Evolutionary conservation across 306 rosid species (phyloP).

Genomic region (Castanea sativa): DNA sequence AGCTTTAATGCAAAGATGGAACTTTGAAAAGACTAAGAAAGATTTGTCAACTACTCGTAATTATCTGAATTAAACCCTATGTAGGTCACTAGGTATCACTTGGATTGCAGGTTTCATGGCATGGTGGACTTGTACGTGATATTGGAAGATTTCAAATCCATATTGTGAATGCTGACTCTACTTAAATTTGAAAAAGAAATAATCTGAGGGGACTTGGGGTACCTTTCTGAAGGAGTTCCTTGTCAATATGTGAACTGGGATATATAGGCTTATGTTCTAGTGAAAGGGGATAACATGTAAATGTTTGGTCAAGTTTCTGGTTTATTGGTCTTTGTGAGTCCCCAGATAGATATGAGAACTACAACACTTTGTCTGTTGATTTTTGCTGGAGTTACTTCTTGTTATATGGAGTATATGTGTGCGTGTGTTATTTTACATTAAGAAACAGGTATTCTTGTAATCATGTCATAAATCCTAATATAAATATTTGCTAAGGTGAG

Average conservation of each 20-base stretch:
- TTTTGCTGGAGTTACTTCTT: no score
- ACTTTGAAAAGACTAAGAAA: neutral
- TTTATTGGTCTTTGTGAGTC: neutral
- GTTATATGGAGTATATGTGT: no score
- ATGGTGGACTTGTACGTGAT: neutral
- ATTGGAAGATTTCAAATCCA: neutral
- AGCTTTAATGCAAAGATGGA: neutral
- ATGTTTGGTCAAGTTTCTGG: neutral
- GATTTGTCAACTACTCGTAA: neutral
- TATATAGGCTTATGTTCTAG: neutral
- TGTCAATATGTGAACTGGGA: neutral
- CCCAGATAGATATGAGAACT: neutral
- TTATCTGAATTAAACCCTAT: neutral
- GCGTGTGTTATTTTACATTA: no score
- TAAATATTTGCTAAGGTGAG: no score
- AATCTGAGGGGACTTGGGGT: neutral
- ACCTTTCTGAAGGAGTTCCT: neutral
- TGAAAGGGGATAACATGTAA: neutral
- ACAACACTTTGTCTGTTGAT: constrained; percentile 1
- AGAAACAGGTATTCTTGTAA: no score
- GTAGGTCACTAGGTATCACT: neutral
- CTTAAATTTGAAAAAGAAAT: neutral
- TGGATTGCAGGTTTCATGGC: neutral
- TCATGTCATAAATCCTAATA: no score
- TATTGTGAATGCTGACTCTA: neutral